Base-by-base conservation (phyloP, 75 land plant genomes). In the Isoetes taiwanensis region DNA sequence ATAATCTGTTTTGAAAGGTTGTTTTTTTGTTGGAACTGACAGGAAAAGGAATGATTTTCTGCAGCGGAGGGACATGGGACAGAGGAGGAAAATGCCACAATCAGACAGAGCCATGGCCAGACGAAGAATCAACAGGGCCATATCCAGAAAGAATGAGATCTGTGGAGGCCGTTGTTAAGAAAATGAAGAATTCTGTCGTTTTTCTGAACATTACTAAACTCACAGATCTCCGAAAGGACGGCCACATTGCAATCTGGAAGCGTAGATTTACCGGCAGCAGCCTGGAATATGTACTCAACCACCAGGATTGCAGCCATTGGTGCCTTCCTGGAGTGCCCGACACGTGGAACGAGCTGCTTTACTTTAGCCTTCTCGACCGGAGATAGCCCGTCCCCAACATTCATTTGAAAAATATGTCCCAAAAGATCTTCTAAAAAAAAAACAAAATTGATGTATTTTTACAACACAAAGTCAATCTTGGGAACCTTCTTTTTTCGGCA, bases 241-340 rank as follows among this genome's bases (percentile, higher is more conserved):
- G 79, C 6, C 91, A 86, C 29, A 86, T 86, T 20, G 82, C 91
- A 2, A 41, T 68, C 20, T 85, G 76, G 41, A 71, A 81, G 0
- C 41, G 48, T 32, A 50, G 48, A 30, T 27, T n/a, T 14, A 60
- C 63, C 12, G 30, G 26, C 28, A 35, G 41, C 6, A 50, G 30
- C 11, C 29, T 24, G 17, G 34, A 38, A 34, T 40, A 41, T 23
- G 71, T 71, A 37, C 10, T 28, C 12, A 33, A 32, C 14, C 37
- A 17, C 20, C 73, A 70, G 55, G 89, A 84, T 41, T 84, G 89
- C 66, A 84, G 85, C 72, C 90, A 85, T 55, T 85, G 90, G 90
- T 85, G 90, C 46, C 72, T 85, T 59, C 90, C 90, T n/a, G 90
- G 90, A 25, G 73, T 85, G 17, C 90, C 90, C 21, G 90, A 85